Percentiles rank a stretch among this genome's conserved stretches.
Conservation (phyloP, 306 rosid species). For the Acacia acuminata region DNA sequence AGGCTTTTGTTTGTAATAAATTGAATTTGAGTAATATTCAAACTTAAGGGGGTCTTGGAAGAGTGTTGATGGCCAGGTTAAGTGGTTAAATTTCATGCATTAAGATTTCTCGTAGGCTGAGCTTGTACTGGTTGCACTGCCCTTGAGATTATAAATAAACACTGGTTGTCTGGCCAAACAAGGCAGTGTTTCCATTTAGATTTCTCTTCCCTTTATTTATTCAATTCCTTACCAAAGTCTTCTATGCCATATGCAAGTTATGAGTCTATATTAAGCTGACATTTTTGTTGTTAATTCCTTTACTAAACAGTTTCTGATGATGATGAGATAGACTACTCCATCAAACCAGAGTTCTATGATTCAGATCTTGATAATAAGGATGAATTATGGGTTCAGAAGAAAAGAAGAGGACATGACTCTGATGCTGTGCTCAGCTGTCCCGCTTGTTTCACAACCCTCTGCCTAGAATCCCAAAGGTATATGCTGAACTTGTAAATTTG, state of each 20-base stretch:
- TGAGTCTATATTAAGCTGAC: slow-evolving; percentile 4
- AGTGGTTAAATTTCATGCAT: neutral
- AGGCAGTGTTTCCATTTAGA: neutral
- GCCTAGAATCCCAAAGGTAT: slow-evolving; percentile 82
- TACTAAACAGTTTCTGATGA: slow-evolving; percentile 69
- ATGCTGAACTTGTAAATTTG: slow-evolving; percentile 10
- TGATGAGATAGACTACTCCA: slow-evolving; percentile 79
- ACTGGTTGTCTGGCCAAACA: neutral
- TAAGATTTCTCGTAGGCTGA: neutral
- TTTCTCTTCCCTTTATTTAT: neutral
- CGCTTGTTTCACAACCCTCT: slow-evolving; percentile 80
- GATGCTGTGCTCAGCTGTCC: slow-evolving; percentile 91
- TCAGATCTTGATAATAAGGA: slow-evolving; percentile 65
- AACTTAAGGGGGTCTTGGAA: neutral
- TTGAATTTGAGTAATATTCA: neutral
- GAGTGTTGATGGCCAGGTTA: neutral
- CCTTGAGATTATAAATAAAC: neutral
- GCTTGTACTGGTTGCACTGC: neutral
- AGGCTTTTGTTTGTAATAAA: neutral
- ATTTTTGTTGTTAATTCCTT: slow-evolving; percentile 24
- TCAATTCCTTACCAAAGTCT: neutral
- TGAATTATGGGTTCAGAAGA: slow-evolving; percentile 74
- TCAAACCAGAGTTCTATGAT: slow-evolving; percentile 80
- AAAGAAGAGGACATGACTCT: slow-evolving; percentile 52
- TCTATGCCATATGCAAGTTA: slow-evolving; percentile 4